phyloP scores from a whole-genome alignment of 106 monocot species.

The Platanthera guangdongensis region DNA sequence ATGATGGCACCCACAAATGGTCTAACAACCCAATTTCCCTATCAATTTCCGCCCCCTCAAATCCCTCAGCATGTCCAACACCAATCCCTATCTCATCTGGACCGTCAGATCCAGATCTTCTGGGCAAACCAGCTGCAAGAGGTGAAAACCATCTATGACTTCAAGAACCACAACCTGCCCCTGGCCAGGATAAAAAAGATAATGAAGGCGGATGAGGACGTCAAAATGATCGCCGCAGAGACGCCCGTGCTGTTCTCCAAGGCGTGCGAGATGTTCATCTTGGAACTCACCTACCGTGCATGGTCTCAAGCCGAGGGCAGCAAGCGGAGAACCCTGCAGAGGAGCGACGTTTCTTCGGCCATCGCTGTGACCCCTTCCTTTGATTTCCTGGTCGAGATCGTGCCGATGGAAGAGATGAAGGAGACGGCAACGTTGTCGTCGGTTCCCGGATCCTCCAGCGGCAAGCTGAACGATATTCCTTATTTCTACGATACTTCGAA shows the following conservation, averaged over 20 bases:
- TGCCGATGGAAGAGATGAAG: conserved; percentile 49
- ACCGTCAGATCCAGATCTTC: conserved; percentile 29
- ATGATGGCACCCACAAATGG: not conserved
- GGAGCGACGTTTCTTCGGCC: conserved; percentile 50
- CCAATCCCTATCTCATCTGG: conserved; percentile 22
- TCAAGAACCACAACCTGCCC: conserved; percentile 56
- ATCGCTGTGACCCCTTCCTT: conserved; percentile 40
- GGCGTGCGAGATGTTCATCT: conserved; percentile 44
- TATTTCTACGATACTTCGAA: conserved; percentile 4
- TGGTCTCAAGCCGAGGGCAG: conserved; percentile 51
- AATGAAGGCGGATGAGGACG: conserved; percentile 70
- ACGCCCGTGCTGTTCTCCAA: conserved; percentile 49
- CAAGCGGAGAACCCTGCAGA: conserved; percentile 49
- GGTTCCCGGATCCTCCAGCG: not conserved
- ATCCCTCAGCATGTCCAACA: conserved; percentile 16
- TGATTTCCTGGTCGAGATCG: conserved; percentile 60
- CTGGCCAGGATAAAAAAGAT: conserved; percentile 64
- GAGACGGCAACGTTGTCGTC: conserved; percentile 7
- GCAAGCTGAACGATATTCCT: not conserved
- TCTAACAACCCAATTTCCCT: not conserved
- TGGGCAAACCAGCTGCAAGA: conserved; percentile 35
- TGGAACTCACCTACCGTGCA: conserved; percentile 35
- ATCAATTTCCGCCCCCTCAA: conserved; percentile 8
- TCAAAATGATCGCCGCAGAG: conserved; percentile 55
- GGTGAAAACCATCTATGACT: conserved; percentile 30